These are phyloP conservation scores for Tilletia setariae DNA, from an alignment of 1,284 basidiomycete genomes.

Conservation along the genomic window DNA sequence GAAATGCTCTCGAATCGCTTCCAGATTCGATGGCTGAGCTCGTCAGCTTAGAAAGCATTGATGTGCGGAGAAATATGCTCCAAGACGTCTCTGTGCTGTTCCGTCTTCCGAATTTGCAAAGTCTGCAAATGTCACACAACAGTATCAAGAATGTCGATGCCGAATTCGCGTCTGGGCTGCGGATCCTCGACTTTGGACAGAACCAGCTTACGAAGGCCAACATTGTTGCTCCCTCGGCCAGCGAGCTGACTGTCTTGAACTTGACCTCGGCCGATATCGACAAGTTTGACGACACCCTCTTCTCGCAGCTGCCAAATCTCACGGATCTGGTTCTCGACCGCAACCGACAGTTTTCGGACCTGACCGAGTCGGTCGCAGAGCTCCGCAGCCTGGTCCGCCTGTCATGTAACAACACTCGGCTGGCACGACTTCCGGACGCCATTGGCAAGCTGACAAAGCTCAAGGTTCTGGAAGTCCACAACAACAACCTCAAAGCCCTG, in stretches of 20 bases:
- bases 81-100: slow-evolving; percentile 44
- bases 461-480: slow-evolving; percentile 78
- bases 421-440: slow-evolving; percentile 72
- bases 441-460: slow-evolving; percentile 76
- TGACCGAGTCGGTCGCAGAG: slow-evolving; percentile 76
- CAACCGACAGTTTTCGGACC: slow-evolving; percentile 70
- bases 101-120: slow-evolving; percentile 38
- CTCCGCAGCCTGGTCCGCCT: slow-evolving; percentile 71
- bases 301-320: slow-evolving; percentile 41
- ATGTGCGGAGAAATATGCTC: slow-evolving; percentile 46
- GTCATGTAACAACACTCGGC: slow-evolving; percentile 83
- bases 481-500: slow-evolving; percentile 80
- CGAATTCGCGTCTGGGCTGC: slow-evolving; percentile 31
- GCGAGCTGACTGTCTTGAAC: slow-evolving; percentile 74
- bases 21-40: slow-evolving; percentile 42
- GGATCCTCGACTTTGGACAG: slow-evolving; percentile 41
- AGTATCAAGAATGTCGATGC: slow-evolving; percentile 46
- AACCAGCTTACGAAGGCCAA: slow-evolving; percentile 47
- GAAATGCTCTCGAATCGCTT: slow-evolving; percentile 43
- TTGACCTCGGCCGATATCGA: slow-evolving; percentile 88
- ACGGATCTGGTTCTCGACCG: slow-evolving; percentile 44
- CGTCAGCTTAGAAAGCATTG: slow-evolving; percentile 40
- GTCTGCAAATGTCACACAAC: slow-evolving; percentile 48
- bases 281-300: slow-evolving; percentile 66
- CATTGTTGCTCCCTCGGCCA: slow-evolving; percentile 58